phyloP scores from a whole-genome alignment of 208 protist species.

The Leishmania tarentolae region DNA sequence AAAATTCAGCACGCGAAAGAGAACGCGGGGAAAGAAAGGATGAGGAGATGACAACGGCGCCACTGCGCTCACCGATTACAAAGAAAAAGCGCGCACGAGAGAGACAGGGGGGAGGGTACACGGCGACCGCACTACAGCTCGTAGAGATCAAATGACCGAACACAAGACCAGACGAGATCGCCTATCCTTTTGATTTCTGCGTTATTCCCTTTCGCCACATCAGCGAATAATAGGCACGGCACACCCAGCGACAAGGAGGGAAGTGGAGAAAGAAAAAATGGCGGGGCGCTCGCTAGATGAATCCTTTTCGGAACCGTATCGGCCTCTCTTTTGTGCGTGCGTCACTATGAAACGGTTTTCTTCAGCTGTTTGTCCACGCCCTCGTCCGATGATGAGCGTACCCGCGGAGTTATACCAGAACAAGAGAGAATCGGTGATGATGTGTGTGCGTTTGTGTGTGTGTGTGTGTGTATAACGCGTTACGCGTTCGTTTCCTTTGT shows the following conservation, averaged over 20 bases:
- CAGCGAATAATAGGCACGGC: background rate
- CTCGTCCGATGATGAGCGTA: background rate
- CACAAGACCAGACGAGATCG: background rate
- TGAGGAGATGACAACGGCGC: background rate
- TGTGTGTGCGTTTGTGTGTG: background rate
- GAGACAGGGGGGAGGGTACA: background rate
- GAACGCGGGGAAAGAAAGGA: background rate
- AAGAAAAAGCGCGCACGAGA: slow-evolving; percentile 4
- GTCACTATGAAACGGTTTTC: background rate
- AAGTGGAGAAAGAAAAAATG: background rate
- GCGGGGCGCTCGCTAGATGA: background rate
- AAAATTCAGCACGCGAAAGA: slow-evolving; percentile 2
- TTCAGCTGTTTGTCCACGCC: background rate
- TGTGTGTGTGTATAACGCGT: background rate
- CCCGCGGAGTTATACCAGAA: background rate
- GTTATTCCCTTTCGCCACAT: background rate
- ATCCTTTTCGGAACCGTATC: background rate
- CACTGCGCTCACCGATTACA: background rate
- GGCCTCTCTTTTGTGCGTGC: background rate
- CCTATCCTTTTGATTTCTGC: background rate
- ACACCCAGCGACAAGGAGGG: background rate
- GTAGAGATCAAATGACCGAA: background rate
- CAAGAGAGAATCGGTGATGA: background rate
- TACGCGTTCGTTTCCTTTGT: background rate
- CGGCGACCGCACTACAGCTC: background rate